Evolutionary conservation across 2,329 filamentous ascomycete species (phyloP).

Genomic region (Microdochium nivale): DNA sequence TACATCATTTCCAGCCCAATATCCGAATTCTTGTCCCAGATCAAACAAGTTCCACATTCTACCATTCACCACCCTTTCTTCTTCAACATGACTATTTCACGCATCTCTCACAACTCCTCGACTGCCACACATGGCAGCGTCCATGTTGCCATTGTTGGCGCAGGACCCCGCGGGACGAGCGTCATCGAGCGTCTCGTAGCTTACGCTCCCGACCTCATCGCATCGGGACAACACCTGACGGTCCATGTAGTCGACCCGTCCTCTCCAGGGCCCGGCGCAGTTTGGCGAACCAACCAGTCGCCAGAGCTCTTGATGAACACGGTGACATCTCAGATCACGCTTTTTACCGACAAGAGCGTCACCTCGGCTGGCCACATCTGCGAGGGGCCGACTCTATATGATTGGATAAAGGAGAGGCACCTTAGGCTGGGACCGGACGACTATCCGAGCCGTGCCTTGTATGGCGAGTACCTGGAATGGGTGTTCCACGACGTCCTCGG

Average conservation of each 20-base stretch:
- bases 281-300: constrained; percentile 7
- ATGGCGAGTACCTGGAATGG: constrained; percentile 8
- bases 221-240: constrained; percentile 1
- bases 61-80: no score
- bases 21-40: no score
- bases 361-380: constrained; percentile 5
- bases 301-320: constrained; percentile 9
- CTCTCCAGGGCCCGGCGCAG: constrained; percentile 3
- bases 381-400: constrained; percentile 4
- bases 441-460: constrained; percentile 7
- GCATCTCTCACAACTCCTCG: no score
- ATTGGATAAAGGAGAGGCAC: constrained; percentile 1
- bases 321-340: constrained; percentile 7
- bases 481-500: constrained; percentile 4
- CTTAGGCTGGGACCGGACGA: constrained; percentile 6
- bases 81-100: no score
- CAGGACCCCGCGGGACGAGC: constrained; percentile 7
- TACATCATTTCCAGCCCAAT: no score
- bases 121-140: no score
- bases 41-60: no score
- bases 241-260: constrained; percentile 5
- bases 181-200: constrained; percentile 7
- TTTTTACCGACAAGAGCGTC: constrained; percentile 8
- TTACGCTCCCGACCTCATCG: constrained; percentile 5
- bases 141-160: constrained; percentile 6